Conservation (phyloP, 2,329 filamentous ascomycete genomes). For the Hypoxylon sp. region DNA sequence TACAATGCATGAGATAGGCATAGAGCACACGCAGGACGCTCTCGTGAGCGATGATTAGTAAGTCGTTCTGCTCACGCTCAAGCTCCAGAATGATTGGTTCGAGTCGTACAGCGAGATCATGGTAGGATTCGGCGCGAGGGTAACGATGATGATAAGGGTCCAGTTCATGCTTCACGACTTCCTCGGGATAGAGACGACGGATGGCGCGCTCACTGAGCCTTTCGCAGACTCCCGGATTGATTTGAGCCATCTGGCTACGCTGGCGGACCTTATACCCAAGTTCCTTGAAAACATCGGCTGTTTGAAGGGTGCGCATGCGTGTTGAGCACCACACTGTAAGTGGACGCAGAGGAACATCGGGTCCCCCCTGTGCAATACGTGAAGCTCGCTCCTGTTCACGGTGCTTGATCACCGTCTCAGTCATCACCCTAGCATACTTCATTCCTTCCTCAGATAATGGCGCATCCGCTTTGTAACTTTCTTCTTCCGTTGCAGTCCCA, state of each 20-base stretch:
- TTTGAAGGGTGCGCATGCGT: constrained; percentile 89
- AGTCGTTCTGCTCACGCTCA: constrained; percentile 95
- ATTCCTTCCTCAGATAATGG: constrained; percentile 84
- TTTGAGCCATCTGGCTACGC: constrained; percentile 95
- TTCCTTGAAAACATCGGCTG: constrained; percentile 83
- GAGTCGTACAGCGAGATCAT: constrained; percentile 96
- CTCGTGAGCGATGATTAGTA: constrained; percentile 98
- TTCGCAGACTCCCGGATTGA: constrained; percentile 97
- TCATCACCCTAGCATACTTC: constrained; percentile 88
- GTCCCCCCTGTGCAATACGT: constrained; percentile 77
- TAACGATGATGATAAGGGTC: constrained; percentile 98
- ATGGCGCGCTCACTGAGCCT: constrained; percentile 90
- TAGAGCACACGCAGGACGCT: constrained; percentile 97
- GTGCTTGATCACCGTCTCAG: constrained; percentile 84
- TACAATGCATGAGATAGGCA: constrained; percentile 98
- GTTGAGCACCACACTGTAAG: constrained; percentile 97
- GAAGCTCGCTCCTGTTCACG: constrained; percentile 84
- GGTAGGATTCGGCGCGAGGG: constrained; percentile 96
- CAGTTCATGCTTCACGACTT: constrained; percentile 91
- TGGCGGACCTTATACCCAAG: constrained; percentile 90
- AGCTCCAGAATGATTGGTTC: constrained; percentile 98
- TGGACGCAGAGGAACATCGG: constrained; percentile 79
- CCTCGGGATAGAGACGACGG: constrained; percentile 85
- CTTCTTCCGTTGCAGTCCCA: constrained; percentile 87
- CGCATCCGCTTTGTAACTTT: constrained; percentile 93